Conservation (phyloP, 2,329 filamentous ascomycete species). For the Neonectria magnoliae region DNA sequence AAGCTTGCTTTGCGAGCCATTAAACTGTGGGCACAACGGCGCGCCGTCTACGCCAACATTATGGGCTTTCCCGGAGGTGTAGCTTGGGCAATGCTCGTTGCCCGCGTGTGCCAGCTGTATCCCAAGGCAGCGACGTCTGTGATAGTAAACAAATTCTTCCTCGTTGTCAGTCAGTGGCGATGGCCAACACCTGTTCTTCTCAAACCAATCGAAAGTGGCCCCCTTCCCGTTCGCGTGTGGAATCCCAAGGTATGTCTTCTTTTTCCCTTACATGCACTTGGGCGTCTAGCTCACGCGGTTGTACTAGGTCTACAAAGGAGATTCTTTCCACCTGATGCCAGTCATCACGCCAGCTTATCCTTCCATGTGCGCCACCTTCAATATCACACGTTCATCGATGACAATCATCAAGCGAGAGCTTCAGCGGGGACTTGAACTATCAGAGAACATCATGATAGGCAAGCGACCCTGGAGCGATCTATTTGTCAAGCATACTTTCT, state of each 20-base stretch:
- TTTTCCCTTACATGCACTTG: neutral
- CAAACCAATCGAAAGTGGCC: slow-evolving; percentile 85
- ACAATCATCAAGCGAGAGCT: slow-evolving; percentile 86
- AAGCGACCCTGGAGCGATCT: slow-evolving; percentile 86
- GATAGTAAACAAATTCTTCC: slow-evolving; percentile 93
- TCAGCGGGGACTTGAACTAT: slow-evolving; percentile 78
- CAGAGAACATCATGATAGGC: slow-evolving; percentile 81
- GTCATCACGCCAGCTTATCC: slow-evolving; percentile 98
- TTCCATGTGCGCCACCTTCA: slow-evolving; percentile 97
- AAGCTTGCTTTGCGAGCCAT: slow-evolving; percentile 88
- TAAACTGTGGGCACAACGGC: slow-evolving; percentile 94
- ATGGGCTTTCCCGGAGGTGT: slow-evolving; percentile 97
- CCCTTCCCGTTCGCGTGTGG: slow-evolving; percentile 87
- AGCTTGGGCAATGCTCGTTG: slow-evolving; percentile 97
- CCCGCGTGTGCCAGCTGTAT: slow-evolving; percentile 94
- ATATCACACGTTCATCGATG: slow-evolving; percentile 88
- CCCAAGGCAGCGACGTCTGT: slow-evolving; percentile 90
- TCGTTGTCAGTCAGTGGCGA: slow-evolving; percentile 88
- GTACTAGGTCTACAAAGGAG: slow-evolving; percentile 76
- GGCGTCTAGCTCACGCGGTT: neutral
- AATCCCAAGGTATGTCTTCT: slow-evolving; percentile 77
- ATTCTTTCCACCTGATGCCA: slow-evolving; percentile 92
- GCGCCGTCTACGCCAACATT: slow-evolving; percentile 94
- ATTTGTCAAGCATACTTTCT: slow-evolving; percentile 92
- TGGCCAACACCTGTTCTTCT: slow-evolving; percentile 95